Evolutionary conservation across 1,284 basidiomycete genomes (phyloP).

Genomic region (Coriolopsis trogii): DNA sequence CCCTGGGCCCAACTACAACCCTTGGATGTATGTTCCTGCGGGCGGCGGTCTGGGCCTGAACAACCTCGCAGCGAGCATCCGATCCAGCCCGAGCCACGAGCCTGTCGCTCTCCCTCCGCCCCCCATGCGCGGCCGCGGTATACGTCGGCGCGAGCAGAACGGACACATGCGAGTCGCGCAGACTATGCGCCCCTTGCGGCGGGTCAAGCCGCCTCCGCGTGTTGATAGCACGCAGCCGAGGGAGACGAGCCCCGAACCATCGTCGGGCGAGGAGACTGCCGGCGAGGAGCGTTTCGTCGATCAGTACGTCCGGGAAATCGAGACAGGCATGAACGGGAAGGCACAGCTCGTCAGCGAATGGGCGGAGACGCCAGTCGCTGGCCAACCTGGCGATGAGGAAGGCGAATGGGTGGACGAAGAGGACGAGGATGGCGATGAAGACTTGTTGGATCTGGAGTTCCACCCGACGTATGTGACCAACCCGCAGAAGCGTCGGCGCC

Average conservation of each 20-base stretch:
- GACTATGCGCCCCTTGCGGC: slow-evolving; percentile 27
- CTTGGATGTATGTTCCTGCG: slow-evolving; percentile 64
- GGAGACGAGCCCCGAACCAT: slow-evolving; percentile 76
- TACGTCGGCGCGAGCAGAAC: slow-evolving; percentile 41
- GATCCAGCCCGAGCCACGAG: slow-evolving; percentile 76
- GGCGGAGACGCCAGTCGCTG: slow-evolving; percentile 6
- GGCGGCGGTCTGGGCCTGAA: slow-evolving; percentile 39
- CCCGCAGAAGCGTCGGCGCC: slow-evolving; percentile 63
- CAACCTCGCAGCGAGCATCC: slow-evolving; percentile 53
- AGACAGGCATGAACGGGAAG: slow-evolving; percentile 32
- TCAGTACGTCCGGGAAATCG: slow-evolving; percentile 37
- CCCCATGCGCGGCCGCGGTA: slow-evolving; percentile 36
- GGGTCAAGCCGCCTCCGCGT: slow-evolving; percentile 64
- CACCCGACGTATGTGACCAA: slow-evolving; percentile 71
- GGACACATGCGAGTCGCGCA: slow-evolving; percentile 40
- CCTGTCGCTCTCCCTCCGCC: slow-evolving; percentile 60
- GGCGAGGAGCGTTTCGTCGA: slow-evolving; percentile 56
- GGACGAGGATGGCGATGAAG: slow-evolving; percentile 66
- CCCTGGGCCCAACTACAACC: slow-evolving; percentile 59
- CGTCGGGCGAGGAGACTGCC: slow-evolving; percentile 58
- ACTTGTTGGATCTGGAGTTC: slow-evolving; percentile 73
- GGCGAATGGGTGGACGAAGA: slow-evolving; percentile 79
- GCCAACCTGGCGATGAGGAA: slow-evolving; percentile 37
- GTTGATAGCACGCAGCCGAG: slow-evolving; percentile 81
- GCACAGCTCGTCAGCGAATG: slow-evolving; percentile 12